Percentiles rank a stretch among this genome's conserved stretches.
Conservation (phyloP, 192 early-diverging fungal species). For the Coemansia sp. region DNA sequence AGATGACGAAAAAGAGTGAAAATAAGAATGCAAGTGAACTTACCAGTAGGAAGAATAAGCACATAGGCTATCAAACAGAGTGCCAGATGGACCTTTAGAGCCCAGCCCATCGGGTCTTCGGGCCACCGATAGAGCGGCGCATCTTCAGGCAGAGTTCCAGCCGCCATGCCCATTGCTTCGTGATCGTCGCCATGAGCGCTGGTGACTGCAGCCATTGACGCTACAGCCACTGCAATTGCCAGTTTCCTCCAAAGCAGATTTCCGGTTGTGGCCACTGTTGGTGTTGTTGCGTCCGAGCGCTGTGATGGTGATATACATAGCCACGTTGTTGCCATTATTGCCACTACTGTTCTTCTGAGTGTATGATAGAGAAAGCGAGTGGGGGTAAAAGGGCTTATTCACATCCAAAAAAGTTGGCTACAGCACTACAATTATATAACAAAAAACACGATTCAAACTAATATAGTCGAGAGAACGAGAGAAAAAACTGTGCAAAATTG, state of each 20-base stretch:
- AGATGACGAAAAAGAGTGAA: neutral
- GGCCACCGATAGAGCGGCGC: conserved; percentile 42
- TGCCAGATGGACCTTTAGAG: conserved; percentile 38
- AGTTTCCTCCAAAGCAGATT: neutral
- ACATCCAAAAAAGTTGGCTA: neutral
- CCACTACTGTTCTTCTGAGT: neutral
- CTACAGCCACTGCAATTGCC: neutral
- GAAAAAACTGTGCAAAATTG: too few relatives aligned
- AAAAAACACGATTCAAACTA: too few relatives aligned
- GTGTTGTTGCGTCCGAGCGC: neutral
- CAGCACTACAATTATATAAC: neutral
- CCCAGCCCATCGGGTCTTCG: conserved; percentile 42
- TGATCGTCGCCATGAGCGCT: conserved; percentile 20
- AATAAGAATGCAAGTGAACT: conserved; percentile 1
- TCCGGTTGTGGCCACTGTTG: neutral
- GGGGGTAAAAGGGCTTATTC: neutral
- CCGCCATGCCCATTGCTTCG: neutral
- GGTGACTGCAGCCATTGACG: neutral
- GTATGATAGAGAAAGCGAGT: too few relatives aligned
- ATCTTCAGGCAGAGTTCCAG: conserved; percentile 33
- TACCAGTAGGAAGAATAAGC: conserved; percentile 48
- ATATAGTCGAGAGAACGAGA: too few relatives aligned
- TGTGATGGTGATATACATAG: neutral
- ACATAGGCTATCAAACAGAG: conserved; percentile 34
- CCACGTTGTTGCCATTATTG: neutral